phyloP scores from a whole-genome alignment of 2,329 filamentous ascomycete species.

The Cercospora sojina region DNA sequence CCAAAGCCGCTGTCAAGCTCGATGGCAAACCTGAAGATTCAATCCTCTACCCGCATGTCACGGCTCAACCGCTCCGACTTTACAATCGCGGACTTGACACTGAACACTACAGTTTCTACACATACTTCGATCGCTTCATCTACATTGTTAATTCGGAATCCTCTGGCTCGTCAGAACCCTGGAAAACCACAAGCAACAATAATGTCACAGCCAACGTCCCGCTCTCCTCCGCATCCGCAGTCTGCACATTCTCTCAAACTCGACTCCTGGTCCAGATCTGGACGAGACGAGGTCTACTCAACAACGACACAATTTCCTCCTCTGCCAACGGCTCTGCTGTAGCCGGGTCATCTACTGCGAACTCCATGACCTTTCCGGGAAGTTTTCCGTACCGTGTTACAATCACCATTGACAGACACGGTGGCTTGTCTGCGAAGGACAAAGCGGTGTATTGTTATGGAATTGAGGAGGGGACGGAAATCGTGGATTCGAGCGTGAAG shows the following conservation, averaged over 20 bases:
- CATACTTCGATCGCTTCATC: slow-evolving; percentile 83
- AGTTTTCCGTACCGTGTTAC: slow-evolving; percentile 63
- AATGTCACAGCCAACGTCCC: slow-evolving; percentile 22
- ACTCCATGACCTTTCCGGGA: slow-evolving; percentile 53
- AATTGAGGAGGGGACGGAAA: slow-evolving; percentile 49
- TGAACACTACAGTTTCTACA: slow-evolving; percentile 91
- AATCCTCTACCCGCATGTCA: slow-evolving; percentile 67
- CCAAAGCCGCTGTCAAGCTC: slow-evolving; percentile 59
- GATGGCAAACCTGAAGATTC: slow-evolving; percentile 74
- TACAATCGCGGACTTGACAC: slow-evolving; percentile 77
- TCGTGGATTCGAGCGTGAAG: slow-evolving; percentile 46
- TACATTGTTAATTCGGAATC: slow-evolving; percentile 56
- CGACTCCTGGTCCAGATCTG: slow-evolving; percentile 63
- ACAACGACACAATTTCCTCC: neutral
- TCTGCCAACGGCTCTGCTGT: slow-evolving; percentile 20
- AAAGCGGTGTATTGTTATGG: slow-evolving; percentile 63
- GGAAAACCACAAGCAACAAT: slow-evolving; percentile 40
- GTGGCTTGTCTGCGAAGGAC: slow-evolving; percentile 49
- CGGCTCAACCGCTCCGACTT: slow-evolving; percentile 73
- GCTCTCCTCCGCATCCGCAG: slow-evolving; percentile 27
- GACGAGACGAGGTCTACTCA: slow-evolving; percentile 47
- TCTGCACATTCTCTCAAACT: slow-evolving; percentile 58
- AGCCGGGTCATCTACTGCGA: slow-evolving; percentile 41
- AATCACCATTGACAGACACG: slow-evolving; percentile 60
- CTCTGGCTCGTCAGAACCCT: slow-evolving; percentile 29